Evolutionary conservation across 352 stramenopile genomes (phyloP).

Genomic region (Thraustochytrium sp.): DNA sequence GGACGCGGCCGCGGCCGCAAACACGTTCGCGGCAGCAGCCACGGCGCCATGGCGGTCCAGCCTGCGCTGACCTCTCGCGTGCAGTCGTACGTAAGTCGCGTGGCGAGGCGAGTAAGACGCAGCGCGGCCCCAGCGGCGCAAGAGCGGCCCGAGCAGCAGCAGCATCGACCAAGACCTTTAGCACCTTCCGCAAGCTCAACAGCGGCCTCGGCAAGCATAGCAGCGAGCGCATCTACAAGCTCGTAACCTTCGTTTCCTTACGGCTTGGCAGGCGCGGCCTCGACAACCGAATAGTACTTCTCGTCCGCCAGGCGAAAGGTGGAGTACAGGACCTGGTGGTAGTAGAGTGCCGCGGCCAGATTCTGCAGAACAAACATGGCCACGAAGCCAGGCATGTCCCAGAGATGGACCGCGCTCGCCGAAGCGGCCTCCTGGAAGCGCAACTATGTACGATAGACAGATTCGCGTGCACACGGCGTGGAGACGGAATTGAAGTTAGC

Average conservation of each 20-base stretch:
- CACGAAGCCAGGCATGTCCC: slow-evolving; percentile 17
- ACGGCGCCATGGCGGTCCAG: too few relatives aligned
- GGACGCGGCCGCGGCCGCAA: too few relatives aligned
- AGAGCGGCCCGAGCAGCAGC: too few relatives aligned
- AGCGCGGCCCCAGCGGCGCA: too few relatives aligned
- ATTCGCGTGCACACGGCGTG: not conserved
- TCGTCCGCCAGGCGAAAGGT: slow-evolving; percentile 37
- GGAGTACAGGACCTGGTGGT: slow-evolving; percentile 33
- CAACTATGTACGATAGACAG: not conserved
- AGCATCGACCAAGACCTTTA: too few relatives aligned
- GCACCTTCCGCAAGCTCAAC: too few relatives aligned
- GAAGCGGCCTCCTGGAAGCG: slow-evolving; percentile 1
- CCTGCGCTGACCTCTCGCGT: too few relatives aligned
- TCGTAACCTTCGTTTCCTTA: not conserved
- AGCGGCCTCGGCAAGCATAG: too few relatives aligned
- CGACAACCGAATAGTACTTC: slow-evolving; percentile 35
- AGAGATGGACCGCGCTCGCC: not conserved
- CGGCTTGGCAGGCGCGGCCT: not conserved
- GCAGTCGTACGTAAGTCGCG: too few relatives aligned
- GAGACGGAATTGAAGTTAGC: not conserved
- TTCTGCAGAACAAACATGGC: slow-evolving; percentile 26
- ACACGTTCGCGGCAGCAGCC: too few relatives aligned
- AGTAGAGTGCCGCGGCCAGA: slow-evolving; percentile 7
- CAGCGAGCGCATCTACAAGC: too few relatives aligned
- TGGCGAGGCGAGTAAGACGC: too few relatives aligned